Evolutionary conservation across 2,329 filamentous ascomycete genomes (phyloP), one percentile per base, ranked within the genome.

Genomic region (Rutstroemia sp.): DNA sequence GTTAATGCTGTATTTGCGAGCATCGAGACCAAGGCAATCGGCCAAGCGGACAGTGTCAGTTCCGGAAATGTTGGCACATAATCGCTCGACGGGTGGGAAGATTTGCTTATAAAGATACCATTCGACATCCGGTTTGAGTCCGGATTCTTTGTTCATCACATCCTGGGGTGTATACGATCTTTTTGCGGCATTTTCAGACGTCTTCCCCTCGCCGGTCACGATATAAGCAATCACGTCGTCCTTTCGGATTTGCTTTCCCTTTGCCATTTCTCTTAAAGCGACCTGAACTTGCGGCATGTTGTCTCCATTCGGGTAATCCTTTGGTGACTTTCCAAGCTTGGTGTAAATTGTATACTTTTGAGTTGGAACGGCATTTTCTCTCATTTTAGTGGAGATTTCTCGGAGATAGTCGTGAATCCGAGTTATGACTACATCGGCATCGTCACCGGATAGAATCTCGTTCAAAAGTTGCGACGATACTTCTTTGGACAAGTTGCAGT

Each of bases 71-170:
- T 95, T 96, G 59, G 92, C 94, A 70, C 94, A 99, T 21, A 99
- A 84, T 79, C 94, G 89, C 75, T 99, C 94, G 25, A 99, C 94
- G 0, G 94, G 94, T 10, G 94, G 94, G 73, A 99, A 90, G 58
- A 99, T 96, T 72, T 99, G 94, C 76, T 99, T 99, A 76, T 90
- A 87, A 40, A 99, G 83, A 71, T 99, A 99, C 82, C 92, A 97
- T 69, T 99, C 94, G n/a, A 96, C 82, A 68, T 99, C 94, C 2
- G 92, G 89, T 57, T 86, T 80, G 6, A 99, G 79, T 1, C 77
- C 86, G 1, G 86, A 84, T 63, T 88, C 88, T 16, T 82, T 69
- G 68, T 94, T 95, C 58, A 89, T 76, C 17, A 95, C 84, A 70
- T 99, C 94, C 57, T 91, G 86, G 1, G 89, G 86, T 5, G 88